These are phyloP conservation scores for Aspergillus carlsbadensis DNA, from an alignment of 495 filamentous ascomycete species.

Conservation along the genomic window DNA sequence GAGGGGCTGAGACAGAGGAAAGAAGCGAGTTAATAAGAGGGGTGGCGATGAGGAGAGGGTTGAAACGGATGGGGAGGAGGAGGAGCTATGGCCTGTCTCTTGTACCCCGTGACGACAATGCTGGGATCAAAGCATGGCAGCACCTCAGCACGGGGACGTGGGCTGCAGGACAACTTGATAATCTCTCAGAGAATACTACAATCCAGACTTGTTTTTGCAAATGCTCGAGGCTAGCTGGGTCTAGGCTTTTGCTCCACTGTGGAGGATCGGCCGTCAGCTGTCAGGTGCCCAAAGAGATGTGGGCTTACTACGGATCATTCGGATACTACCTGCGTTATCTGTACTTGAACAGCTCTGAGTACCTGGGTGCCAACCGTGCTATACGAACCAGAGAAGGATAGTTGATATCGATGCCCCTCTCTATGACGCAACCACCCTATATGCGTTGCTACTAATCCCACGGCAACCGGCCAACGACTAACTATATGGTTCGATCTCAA, in stretches of 20 bases:
- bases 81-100: slow-evolving; percentile 5
- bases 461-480: background rate
- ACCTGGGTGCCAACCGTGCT: background rate
- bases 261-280: slow-evolving; percentile 6
- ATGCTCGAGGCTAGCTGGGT: background rate
- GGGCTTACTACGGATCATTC: slow-evolving; percentile 1
- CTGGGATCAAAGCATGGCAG: slow-evolving; percentile 16
- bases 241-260: slow-evolving; percentile 1
- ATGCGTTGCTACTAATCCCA: slow-evolving; percentile 3
- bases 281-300: background rate
- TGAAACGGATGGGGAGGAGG: slow-evolving; percentile 10
- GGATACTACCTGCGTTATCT: background rate
- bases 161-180: background rate
- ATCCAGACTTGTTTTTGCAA: background rate
- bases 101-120: slow-evolving; percentile 13
- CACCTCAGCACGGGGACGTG: slow-evolving; percentile 11
- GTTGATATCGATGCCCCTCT: background rate
- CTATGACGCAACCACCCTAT: slow-evolving; percentile 13
- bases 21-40: slow-evolving; percentile 13
- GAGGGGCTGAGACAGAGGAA: background rate
- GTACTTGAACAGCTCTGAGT: background rate
- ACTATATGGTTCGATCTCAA: background rate
- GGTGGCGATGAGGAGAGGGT: slow-evolving; percentile 15
- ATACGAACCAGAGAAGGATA: background rate
- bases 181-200: background rate